Base-by-base conservation (phyloP, 352 stramenopile species). In the Globisporangium solare region DNA sequence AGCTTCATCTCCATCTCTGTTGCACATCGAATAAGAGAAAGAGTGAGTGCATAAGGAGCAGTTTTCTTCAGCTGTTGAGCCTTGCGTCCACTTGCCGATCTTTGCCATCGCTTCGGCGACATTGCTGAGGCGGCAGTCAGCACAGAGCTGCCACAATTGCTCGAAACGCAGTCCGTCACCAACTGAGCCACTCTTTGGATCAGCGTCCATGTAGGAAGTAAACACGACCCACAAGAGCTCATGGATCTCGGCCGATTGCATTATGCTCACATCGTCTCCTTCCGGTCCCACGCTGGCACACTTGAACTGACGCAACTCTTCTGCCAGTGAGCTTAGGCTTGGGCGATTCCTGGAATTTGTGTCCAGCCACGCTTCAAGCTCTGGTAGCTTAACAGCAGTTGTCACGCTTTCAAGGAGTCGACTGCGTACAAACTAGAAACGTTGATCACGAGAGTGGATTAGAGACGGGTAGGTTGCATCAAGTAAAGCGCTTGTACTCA, bases 1-100 rank as follows among this genome's bases (percentile, higher is more conserved):
- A 56, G 37, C 39, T 48, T 27, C 51, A 56, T 22, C 17, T 56
- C 51, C 51, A 56, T 56, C n/a, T 56, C 51, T 56, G 31, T 22
- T 20, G 7, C 6, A 43, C 12, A 43, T 18, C 39, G 13, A 18
- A 5, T 3, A 43, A 43, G 12, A 43, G 1, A 18, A 15, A 43
- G 27, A 35, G 6, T 43, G 27, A 35, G 6, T 43, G 7, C 6
- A 5, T 7, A 47, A 32, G 27, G 13, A 37, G 20, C n/a, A 35
- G 11, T 13, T 27, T 27, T 2, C 5, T 27, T 27, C 2, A 22
- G 13, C 27, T 4, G 14, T 6, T 22, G 5, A 17, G 12, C 14
- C 5, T 18, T 39, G 17, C 14, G 27, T n/a, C 10, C 17, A 22
- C 17, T 46, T 10, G 21, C n/a, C 40, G n/a, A 31, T 43, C 15